Percentiles rank a stretch among this genome's conserved stretches.
phyloP scores from a whole-genome alignment of 2,329 filamentous ascomycete genomes.

The Lecanicillium sp. region DNA sequence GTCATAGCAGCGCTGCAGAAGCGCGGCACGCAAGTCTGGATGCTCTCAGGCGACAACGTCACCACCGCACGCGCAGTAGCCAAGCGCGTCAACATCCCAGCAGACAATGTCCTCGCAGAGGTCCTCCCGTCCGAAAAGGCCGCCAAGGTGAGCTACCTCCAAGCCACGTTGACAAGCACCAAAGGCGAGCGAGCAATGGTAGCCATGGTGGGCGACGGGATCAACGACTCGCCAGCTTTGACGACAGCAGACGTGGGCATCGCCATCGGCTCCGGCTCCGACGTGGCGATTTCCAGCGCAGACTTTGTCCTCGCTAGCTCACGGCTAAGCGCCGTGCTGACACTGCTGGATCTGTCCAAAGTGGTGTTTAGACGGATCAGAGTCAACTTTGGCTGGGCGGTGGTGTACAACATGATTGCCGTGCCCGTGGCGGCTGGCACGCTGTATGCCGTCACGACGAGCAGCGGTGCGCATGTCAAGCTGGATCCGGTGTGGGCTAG shows the following conservation, averaged over 20 bases:
- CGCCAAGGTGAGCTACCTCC: slow-evolving; percentile 57
- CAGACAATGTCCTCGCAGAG: slow-evolving; percentile 71
- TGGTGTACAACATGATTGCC: slow-evolving; percentile 71
- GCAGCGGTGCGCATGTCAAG: slow-evolving; percentile 45
- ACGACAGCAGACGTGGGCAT: slow-evolving; percentile 75
- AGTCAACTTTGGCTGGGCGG: slow-evolving; percentile 80
- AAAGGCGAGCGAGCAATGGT: slow-evolving; percentile 40
- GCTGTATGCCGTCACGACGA: slow-evolving; percentile 50
- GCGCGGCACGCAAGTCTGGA: slow-evolving; percentile 69
- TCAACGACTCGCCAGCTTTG: slow-evolving; percentile 81
- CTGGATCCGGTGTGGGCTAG: slow-evolving; percentile 80
- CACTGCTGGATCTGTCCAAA: slow-evolving; percentile 62
- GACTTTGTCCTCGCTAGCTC: slow-evolving; percentile 75
- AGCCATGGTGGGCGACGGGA: slow-evolving; percentile 83
- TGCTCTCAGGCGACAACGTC: slow-evolving; percentile 88
- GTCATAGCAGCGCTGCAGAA: slow-evolving; percentile 58
- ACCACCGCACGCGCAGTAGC: slow-evolving; percentile 78
- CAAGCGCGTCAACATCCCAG: slow-evolving; percentile 62
- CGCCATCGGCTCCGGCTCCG: slow-evolving; percentile 74
- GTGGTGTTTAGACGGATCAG: slow-evolving; percentile 70
- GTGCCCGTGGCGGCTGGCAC: slow-evolving; percentile 76
- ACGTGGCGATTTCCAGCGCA: slow-evolving; percentile 74
- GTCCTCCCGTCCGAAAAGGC: slow-evolving; percentile 81
- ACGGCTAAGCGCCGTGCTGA: slow-evolving; percentile 60
- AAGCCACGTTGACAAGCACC: slow-evolving; percentile 33